Evolutionary conservation across 164 flowering plant species (phyloP).

Genomic region (Warburgia ugandensis): DNA sequence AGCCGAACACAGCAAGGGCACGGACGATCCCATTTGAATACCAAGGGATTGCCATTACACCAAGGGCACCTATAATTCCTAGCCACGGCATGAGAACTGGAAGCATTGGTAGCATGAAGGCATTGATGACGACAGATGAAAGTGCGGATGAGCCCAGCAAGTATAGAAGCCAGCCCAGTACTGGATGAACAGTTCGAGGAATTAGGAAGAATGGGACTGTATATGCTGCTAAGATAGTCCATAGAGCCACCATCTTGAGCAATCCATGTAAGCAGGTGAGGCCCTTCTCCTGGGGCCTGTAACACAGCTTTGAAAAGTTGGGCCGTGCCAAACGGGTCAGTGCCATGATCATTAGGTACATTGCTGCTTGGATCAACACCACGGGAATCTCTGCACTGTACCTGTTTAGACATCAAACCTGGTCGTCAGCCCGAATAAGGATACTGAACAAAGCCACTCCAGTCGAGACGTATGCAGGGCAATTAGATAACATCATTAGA

Average conservation of each 20-base stretch:
- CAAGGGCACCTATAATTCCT: slow-evolving; percentile 52
- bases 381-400: slow-evolving; percentile 62
- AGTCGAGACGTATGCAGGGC: not conserved
- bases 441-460: no score
- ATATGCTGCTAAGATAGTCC: slow-evolving; percentile 70
- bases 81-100: slow-evolving; percentile 58
- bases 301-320: slow-evolving; percentile 63
- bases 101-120: slow-evolving; percentile 58
- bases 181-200: slow-evolving; percentile 75
- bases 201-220: slow-evolving; percentile 59
- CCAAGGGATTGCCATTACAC: slow-evolving; percentile 91
- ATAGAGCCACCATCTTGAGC: slow-evolving; percentile 50
- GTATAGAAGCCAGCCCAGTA: slow-evolving; percentile 83
- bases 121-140: slow-evolving; percentile 41
- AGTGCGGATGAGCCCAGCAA: slow-evolving; percentile 60
- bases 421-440: no score
- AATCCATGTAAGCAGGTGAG: slow-evolving; percentile 32
- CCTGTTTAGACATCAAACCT: slow-evolving; percentile 24
- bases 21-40: slow-evolving; percentile 66
- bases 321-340: slow-evolving; percentile 61
- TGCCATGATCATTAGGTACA: slow-evolving; percentile 58
- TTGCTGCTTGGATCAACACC: slow-evolving; percentile 35
- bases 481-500: not conserved
- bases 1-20: slow-evolving; percentile 61
- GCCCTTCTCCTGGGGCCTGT: slow-evolving; percentile 57